Evolutionary conservation across 768 basidiomycete genomes (phyloP).

Genomic region (Russula compacta): DNA sequence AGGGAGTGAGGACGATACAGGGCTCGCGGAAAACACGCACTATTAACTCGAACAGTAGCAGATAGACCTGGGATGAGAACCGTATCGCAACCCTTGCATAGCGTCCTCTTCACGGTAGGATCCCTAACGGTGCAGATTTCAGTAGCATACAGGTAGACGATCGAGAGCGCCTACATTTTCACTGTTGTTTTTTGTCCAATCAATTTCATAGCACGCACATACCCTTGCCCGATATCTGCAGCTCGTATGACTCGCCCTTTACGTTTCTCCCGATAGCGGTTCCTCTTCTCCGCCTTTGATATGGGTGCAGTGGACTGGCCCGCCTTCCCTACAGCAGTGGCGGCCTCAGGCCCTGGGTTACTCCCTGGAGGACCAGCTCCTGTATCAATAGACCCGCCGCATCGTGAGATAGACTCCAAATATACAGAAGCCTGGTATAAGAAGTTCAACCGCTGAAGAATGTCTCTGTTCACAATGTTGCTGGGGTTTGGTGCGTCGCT

Average conservation of each 20-base stretch:
- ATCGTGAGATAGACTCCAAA: slow-evolving; percentile 33
- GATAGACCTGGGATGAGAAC: slow-evolving; percentile 63
- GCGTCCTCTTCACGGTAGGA: slow-evolving; percentile 70
- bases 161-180: slow-evolving; percentile 48
- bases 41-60: slow-evolving; percentile 52
- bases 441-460: slow-evolving; percentile 77
- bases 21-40: slow-evolving; percentile 31
- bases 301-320: neutral
- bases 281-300: neutral
- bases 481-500: slow-evolving; percentile 47
- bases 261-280: slow-evolving; percentile 4
- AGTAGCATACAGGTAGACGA: neutral
- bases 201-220: slow-evolving; percentile 54
- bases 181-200: slow-evolving; percentile 72
- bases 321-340: neutral
- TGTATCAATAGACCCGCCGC: neutral
- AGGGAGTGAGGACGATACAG: slow-evolving; percentile 15
- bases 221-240: slow-evolving; percentile 53
- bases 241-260: slow-evolving; percentile 27
- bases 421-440: slow-evolving; percentile 74
- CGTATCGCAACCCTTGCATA: slow-evolving; percentile 61
- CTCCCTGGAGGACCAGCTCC: neutral
- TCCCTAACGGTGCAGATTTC: slow-evolving; percentile 40
- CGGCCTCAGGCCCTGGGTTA: neutral
- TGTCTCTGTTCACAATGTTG: slow-evolving; percentile 58